Percentiles rank a stretch among this genome's conserved stretches.
These are phyloP conservation scores for Fusarium sp. DNA, from an alignment of 2,329 filamentous ascomycete species.

Conservation along the genomic window DNA sequence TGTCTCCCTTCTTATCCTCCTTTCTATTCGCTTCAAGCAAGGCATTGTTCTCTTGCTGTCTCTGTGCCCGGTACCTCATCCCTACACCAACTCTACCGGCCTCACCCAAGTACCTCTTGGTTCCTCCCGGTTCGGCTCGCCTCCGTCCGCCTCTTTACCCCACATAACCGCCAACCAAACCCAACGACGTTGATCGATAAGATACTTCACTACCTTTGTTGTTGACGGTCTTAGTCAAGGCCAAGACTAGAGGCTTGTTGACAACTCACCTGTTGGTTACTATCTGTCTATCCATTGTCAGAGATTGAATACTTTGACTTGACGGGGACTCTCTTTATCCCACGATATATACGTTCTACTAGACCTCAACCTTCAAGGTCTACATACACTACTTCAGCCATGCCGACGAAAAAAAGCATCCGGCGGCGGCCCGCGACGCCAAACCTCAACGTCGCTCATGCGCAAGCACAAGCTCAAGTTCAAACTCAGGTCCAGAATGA, in stretches of 20 bases:
- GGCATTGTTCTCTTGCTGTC: conserved; percentile 16
- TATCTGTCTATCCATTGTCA: neutral
- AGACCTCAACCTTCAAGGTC: conserved; percentile 17
- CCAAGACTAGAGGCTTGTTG: conserved; percentile 1
- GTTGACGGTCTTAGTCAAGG: conserved; percentile 22
- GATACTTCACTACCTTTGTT: conserved; percentile 32
- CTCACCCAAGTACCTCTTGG: conserved; percentile 19
- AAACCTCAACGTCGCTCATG: conserved; percentile 51
- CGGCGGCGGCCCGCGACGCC: conserved; percentile 56
- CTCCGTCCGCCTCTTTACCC: conserved; percentile 39
- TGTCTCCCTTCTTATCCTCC: conserved; percentile 39
- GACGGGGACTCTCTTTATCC: conserved; percentile 13
- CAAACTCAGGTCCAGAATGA: conserved; percentile 41
- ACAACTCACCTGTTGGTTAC: conserved; percentile 3
- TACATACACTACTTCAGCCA: conserved; percentile 32
- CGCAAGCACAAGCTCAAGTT: conserved; percentile 26
- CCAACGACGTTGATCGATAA: conserved; percentile 45
- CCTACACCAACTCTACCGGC: conserved; percentile 20
- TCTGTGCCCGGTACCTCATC: conserved; percentile 28
- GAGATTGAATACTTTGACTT: conserved; percentile 1
- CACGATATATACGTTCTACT: conserved; percentile 45
- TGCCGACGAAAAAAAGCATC: conserved; percentile 49
- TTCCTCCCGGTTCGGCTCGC: conserved; percentile 31
- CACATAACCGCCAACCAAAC: conserved; percentile 45
- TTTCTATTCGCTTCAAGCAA: conserved; percentile 16